Evolutionary conservation across 371 early-diverging fungal genomes (phyloP).

Genomic region (Fennellomyces sp.): DNA sequence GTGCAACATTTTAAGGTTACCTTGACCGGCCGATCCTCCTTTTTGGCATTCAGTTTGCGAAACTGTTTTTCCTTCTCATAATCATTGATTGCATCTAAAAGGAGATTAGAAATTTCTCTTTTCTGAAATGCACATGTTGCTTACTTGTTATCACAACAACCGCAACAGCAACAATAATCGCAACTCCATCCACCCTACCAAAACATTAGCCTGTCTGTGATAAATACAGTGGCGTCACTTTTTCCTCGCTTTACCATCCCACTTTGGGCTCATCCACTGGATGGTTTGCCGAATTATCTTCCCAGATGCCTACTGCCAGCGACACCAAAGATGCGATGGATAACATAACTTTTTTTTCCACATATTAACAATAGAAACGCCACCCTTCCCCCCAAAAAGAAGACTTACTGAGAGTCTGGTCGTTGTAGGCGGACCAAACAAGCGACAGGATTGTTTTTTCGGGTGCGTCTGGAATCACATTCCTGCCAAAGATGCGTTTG

Average conservation of each 20-base stretch:
- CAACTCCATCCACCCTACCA: slow-evolving; percentile 72
- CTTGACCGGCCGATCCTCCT: slow-evolving; percentile 74
- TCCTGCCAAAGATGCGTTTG: slow-evolving; percentile 54
- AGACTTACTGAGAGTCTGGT: slow-evolving; percentile 48
- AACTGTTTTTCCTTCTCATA: slow-evolving; percentile 82
- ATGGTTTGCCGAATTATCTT: slow-evolving; percentile 60
- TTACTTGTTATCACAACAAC: slow-evolving; percentile 81
- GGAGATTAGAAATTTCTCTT: not conserved
- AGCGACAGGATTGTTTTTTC: slow-evolving; percentile 62
- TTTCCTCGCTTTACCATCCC: slow-evolving; percentile 46
- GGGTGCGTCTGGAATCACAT: slow-evolving; percentile 62
- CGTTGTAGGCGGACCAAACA: slow-evolving; percentile 59
- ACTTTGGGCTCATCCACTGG: slow-evolving; percentile 50
- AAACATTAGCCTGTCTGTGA: too few species aligned
- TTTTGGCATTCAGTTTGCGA: slow-evolving; percentile 73
- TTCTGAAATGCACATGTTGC: not conserved
- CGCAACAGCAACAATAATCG: slow-evolving; percentile 74
- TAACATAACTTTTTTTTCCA: slow-evolving; percentile 59
- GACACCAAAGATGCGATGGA: slow-evolving; percentile 80
- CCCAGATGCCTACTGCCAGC: slow-evolving; percentile 80
- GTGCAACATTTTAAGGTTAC: slow-evolving; percentile 23
- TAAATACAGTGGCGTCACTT: too few species aligned
- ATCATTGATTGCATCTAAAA: slow-evolving; percentile 74
- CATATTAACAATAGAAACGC: too few species aligned
- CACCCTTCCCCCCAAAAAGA: not conserved